Evolutionary conservation across 805 yeast species (phyloP), one percentile per base, ranked within the genome.

Genomic region (Deakozyma indianensis): DNA sequence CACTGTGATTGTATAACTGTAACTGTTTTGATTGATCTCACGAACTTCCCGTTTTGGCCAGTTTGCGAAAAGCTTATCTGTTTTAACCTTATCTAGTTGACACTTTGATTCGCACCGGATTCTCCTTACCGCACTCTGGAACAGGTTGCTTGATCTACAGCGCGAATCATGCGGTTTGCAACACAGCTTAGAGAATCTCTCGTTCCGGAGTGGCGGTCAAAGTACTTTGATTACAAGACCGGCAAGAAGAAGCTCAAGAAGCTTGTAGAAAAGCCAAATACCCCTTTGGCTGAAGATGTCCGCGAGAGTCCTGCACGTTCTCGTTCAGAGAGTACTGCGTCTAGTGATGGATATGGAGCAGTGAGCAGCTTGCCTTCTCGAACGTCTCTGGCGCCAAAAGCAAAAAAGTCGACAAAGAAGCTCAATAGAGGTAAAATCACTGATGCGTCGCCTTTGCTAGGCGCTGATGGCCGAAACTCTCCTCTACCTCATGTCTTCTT

Each of bases 241-340:
- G 82, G 83, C 38, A 77, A 77, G 56, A 71, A 73, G 56, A 57
- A 68, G 35, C 71, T 77, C 45, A 70, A 71, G 48, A 63, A 63
- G 45, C 55, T 68, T 15, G 47, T 41, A 50, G 54, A 45, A 51
- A 38, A 29, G 41, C 14, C 25, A n/a, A 27, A 43, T 22, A 28
- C 27, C 20, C 14, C 45, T n/a, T 5, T 20, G 23, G 24, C 21
- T 32, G 14, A 18, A 3, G 24, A 28, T 27, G 14, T 21, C 3
- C 16, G 22, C 32, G n/a, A n/a, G n/a, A n/a, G 44, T 32, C 41
- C 16, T 4, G 14, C 24, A 41, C 22, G 32, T 23, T 15, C 28
- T 51, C 51, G 48, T 43, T 4, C 40, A 11, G 21, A 15, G 24
- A 9, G 20, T 11, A 11, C 45, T 32, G 38, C 41, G 41, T 22